phyloP scores from a whole-genome alignment of 129 eudicot genomes.

The Helianthus tuberosus region DNA sequence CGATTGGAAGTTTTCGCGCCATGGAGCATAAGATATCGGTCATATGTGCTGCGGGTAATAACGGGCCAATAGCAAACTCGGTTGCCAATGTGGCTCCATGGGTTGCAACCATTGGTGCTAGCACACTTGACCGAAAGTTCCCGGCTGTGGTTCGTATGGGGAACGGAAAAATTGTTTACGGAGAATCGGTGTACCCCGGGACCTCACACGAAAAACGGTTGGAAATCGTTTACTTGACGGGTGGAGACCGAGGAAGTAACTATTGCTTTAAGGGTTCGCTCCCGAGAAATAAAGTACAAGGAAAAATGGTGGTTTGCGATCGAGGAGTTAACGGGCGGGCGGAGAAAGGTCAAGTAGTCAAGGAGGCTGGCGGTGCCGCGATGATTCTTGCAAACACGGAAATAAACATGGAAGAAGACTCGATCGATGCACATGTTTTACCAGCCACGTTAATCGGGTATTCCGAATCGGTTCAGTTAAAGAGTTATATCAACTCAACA shows the following conservation, averaged over 20 bases:
- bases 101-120: conserved; percentile 93
- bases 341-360: conserved; percentile 82
- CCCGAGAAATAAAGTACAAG: conserved; percentile 58
- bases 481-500: conserved; percentile 73
- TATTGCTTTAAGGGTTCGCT: conserved; percentile 84
- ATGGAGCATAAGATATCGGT: conserved; percentile 94
- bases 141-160: conserved; percentile 70
- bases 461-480: conserved; percentile 53
- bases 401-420: conserved; percentile 83
- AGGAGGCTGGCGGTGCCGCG: conserved; percentile 88
- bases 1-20: conserved; percentile 93
- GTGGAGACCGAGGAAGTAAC: conserved; percentile 58
- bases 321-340: conserved; percentile 92
- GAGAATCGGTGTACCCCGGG: conserved; percentile 93
- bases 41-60: conserved; percentile 91
- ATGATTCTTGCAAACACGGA: conserved; percentile 88
- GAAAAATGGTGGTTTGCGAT: conserved; percentile 92
- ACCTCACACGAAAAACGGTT: conserved; percentile 45
- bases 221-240: conserved; percentile 63
- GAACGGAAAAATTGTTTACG: conserved; percentile 68
- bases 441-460: conserved; percentile 90
- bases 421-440: conserved; percentile 83
- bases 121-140: conserved; percentile 86
- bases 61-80: conserved; percentile 74
- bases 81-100: conserved; percentile 97